Evolutionary conservation across 1,284 basidiomycete species (phyloP).

Genomic region (Boletus hoseneyae): DNA sequence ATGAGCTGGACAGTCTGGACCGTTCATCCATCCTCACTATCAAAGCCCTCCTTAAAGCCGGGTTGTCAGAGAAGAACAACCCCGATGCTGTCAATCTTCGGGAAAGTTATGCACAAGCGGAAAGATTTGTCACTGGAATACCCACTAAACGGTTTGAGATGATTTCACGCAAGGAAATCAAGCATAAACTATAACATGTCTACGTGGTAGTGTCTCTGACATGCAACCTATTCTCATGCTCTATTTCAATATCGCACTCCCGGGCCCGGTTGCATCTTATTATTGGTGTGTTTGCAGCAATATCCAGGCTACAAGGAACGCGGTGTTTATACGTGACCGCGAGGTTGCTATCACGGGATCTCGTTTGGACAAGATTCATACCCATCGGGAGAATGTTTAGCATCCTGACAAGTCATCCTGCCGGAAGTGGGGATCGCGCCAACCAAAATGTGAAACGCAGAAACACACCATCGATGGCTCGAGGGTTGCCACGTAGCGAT

Average conservation of each 20-base stretch:
- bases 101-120: conserved; percentile 68
- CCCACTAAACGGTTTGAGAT: conserved; percentile 52
- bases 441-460: neutral
- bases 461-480: conserved; percentile 41
- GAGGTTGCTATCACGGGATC: neutral
- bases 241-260: neutral
- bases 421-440: neutral
- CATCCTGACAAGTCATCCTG: neutral
- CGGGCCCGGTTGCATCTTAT: neutral
- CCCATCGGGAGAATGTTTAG: neutral
- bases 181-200: conserved; percentile 51
- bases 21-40: conserved; percentile 49
- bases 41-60: conserved; percentile 53
- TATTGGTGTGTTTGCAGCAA: neutral
- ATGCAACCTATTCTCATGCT: neutral
- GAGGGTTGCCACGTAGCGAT: conserved; percentile 68
- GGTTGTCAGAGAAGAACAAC: conserved; percentile 59
- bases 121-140: conserved; percentile 56
- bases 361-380: neutral
- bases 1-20: conserved; percentile 56
- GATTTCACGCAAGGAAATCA: conserved; percentile 61
- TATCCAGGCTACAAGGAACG: neutral
- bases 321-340: neutral
- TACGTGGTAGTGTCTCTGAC: neutral
- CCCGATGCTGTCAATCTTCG: conserved; percentile 63